Conservation (phyloP, 108 stramenopile genomes). For the Craspedostauros australis region DNA sequence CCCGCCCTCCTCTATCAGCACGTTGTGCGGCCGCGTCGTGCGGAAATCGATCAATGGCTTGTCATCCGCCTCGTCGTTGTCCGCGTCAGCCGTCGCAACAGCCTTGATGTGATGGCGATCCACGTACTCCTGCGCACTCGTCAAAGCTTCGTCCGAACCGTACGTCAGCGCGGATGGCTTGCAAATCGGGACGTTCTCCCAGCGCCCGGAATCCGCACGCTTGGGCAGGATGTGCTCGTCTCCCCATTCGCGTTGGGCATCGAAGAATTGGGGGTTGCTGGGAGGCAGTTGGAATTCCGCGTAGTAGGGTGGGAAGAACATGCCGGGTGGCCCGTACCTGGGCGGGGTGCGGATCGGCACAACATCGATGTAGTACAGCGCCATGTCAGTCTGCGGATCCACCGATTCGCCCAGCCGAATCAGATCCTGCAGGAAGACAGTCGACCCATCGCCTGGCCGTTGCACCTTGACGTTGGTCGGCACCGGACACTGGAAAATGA, state of each 20-base stretch:
- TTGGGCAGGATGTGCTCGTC: slow-evolving; percentile 58
- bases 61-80: slow-evolving; percentile 9
- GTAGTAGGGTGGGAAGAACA: slow-evolving; percentile 63
- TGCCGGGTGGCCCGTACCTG: slow-evolving; percentile 59
- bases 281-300: slow-evolving; percentile 20
- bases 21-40: no score
- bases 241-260: slow-evolving; percentile 62
- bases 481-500: slow-evolving; percentile 79
- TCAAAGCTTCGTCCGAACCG: slow-evolving; percentile 6
- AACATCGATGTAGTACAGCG: slow-evolving; percentile 69
- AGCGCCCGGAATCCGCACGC: slow-evolving; percentile 76
- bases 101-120: not conserved
- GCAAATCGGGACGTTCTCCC: slow-evolving; percentile 82
- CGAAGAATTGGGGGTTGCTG: slow-evolving; percentile 25
- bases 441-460: no score
- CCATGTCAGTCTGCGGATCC: slow-evolving; percentile 46
- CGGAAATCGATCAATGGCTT: no score
- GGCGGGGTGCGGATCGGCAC: slow-evolving; percentile 84
- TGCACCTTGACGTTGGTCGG: no score
- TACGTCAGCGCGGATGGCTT: slow-evolving; percentile 50
- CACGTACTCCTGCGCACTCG: not conserved
- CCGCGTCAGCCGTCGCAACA: slow-evolving; percentile 17
- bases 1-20: no score
- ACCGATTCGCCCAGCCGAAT: slow-evolving; percentile 53
- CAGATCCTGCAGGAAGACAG: slow-evolving; percentile 45